These are phyloP conservation scores for Cucumis sativus DNA, from an alignment of 306 rosid species.

Conservation along the genomic window DNA sequence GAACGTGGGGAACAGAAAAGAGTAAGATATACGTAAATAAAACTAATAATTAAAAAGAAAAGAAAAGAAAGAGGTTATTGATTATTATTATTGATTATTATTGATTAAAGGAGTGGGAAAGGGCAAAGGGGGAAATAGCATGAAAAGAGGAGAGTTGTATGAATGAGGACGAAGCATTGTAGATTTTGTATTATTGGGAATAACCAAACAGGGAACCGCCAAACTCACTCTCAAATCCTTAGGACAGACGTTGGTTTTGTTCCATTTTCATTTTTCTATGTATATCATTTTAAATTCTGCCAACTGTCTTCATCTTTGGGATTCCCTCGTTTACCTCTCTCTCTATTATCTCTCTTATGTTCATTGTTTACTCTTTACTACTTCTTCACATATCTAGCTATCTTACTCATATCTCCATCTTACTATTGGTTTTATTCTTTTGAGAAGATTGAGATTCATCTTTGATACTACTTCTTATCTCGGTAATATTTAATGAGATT, in stretches of 20 bases:
- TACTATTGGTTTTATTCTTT: no score
- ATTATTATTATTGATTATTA: not conserved
- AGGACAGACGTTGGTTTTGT: constrained; percentile 22
- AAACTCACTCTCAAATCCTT: constrained; percentile 49
- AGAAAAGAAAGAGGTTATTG: not conserved
- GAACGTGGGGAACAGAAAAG: not conserved
- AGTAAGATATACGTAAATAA: not conserved
- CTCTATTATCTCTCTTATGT: no score
- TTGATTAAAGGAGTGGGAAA: constrained; percentile 11
- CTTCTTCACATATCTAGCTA: no score
- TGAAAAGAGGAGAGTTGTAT: constrained; percentile 45
- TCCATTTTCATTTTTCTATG: not conserved
- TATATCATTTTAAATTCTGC: not conserved
- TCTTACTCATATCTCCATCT: no score
- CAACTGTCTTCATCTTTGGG: not conserved
- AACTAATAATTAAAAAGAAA: not conserved
- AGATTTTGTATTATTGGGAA: constrained; percentile 40
- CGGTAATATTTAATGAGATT: no score
- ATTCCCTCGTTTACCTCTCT: not conserved
- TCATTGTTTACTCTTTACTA: no score
- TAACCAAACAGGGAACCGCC: constrained; percentile 39
- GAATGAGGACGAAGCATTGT: constrained; percentile 42
- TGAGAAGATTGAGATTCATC: no score
- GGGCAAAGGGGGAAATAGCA: constrained; percentile 17
- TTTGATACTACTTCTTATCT: no score